Base-by-base conservation (phyloP, 2,329 filamentous ascomycete genomes). In the Madurella fahalii region DNA sequence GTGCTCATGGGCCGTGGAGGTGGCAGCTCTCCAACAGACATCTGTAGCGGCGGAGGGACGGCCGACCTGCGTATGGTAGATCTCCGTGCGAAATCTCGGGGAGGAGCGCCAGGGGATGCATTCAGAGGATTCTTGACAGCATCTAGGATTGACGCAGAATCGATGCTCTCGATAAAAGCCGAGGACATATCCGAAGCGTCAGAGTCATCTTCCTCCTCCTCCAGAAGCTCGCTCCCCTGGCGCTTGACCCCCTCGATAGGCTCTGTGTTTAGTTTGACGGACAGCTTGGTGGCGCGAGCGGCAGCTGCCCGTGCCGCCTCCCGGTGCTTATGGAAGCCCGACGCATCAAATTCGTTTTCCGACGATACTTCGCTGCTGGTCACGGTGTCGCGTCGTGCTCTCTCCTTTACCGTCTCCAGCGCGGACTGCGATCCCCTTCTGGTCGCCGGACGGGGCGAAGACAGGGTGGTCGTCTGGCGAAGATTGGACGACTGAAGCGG, bases 321-420 rank as follows among this genome's bases (percentile, higher is more conserved):
- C 46, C 82, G 76, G 56, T 85, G 81, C 61, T 79, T 79, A 59
- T 85, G 83, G 64, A 84, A 87, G 1, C 79, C 78, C 0, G 83
- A 80, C 1, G 83, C 78, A 62, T 90, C 87, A 44, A 88, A 79
- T 64, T 93, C 89, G 63, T 90, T 91, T 58, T 93, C 89, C 0
- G 88, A 92, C 0, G 88, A 92, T 63, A 93, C 83, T 62, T 93
- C 89, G 64, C 87, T 91, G 70, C 87, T 90, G 1, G 89, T 92
- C 45, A 89, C 85, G 0, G 89, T 92, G 67, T 91, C 88, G 60
- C 87, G 76, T 34, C 89, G 77, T 1, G 84, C 78, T 15, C 87
- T 76, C 70, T 87, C 85, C 67, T 86, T 88, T 54, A 86, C 81
- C 1, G 81, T 82, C 62, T 89, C 86, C 25, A 90, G 71, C 0